Evolutionary conservation across 139 green algal species (phyloP).

Genomic region (Penium margaritaceum): DNA sequence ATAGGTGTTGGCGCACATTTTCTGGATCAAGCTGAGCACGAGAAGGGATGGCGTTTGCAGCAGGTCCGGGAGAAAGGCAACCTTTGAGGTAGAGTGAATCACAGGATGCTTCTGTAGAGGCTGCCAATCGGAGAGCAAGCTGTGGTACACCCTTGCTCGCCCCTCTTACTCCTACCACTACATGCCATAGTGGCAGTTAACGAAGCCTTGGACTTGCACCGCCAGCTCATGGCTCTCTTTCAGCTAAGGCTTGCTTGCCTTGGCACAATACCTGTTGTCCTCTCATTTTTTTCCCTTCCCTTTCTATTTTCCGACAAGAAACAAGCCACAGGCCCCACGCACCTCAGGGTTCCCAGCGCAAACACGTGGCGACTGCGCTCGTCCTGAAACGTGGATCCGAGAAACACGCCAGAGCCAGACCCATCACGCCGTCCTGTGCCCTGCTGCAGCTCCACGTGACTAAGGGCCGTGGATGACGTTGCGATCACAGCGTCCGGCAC

Average conservation of each 20-base stretch:
- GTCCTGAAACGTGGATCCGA: background rate
- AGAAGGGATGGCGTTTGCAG: too few relatives aligned
- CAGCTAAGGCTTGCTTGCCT: background rate
- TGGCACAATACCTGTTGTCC: background rate
- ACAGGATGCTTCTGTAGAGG: too few relatives aligned
- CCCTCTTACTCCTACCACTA: background rate
- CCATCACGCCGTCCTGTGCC: too few relatives aligned
- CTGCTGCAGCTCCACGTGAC: background rate
- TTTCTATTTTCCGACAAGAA: background rate
- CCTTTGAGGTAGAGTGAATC: too few relatives aligned
- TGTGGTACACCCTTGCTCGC: too few relatives aligned
- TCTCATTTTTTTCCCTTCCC: background rate
- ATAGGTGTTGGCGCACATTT: too few relatives aligned
- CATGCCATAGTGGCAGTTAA: background rate
- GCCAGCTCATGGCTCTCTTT: too few relatives aligned
- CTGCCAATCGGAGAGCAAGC: too few relatives aligned
- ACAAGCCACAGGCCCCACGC: background rate
- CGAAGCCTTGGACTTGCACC: background rate
- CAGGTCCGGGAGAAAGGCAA: too few relatives aligned
- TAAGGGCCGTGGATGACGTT: background rate
- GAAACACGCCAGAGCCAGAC: constrained; percentile 9
- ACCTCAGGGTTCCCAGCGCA: background rate
- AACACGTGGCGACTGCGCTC: constrained; percentile 2
- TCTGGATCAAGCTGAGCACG: too few relatives aligned
- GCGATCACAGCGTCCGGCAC: background rate